Conservation (phyloP, 495 filamentous ascomycete species). For the Rhizodiscina lignyota region DNA sequence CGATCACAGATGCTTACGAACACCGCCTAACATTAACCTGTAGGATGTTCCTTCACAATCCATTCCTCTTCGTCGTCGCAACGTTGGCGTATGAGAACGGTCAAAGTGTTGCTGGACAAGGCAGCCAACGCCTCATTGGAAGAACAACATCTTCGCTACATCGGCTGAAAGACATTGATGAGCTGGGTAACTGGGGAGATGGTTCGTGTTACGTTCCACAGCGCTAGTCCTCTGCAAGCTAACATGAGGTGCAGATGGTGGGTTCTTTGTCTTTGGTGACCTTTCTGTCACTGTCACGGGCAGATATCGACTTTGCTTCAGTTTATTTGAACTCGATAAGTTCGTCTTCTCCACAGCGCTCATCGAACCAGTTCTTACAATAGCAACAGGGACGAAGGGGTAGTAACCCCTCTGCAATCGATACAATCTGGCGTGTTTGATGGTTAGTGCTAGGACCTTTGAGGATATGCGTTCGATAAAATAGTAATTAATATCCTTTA, state of each 20-base stretch:
- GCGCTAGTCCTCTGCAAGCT: background rate
- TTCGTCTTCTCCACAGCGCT: too few relatives aligned
- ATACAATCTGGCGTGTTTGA: too few relatives aligned
- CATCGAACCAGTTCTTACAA: conserved; percentile 47
- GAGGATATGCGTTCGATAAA: too few relatives aligned
- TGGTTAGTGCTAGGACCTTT: too few relatives aligned
- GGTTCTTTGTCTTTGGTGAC: conserved; percentile 95
- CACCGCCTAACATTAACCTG: conserved; percentile 4
- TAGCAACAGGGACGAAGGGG: too few relatives aligned
- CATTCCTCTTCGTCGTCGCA: conserved; percentile 70
- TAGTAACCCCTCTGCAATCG: too few relatives aligned
- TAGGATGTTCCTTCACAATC: conserved; percentile 48
- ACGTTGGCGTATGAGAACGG: conserved; percentile 47
- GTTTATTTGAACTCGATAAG: conserved; percentile 24
- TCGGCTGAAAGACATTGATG: conserved; percentile 79
- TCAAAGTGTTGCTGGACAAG: conserved; percentile 21
- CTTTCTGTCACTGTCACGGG: conserved; percentile 75
- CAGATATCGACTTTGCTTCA: conserved; percentile 65
- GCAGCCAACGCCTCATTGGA: conserved; percentile 50
- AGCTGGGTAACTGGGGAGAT: conserved; percentile 37
- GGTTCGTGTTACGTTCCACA: too few relatives aligned
- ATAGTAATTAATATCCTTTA: too few relatives aligned
- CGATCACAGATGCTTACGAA: background rate
- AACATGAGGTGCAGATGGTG: conserved; percentile 43
- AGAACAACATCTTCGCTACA: conserved; percentile 85